phyloP scores from a whole-genome alignment of 2,329 filamentous ascomycete species.

The Penicillium janthinellum region DNA sequence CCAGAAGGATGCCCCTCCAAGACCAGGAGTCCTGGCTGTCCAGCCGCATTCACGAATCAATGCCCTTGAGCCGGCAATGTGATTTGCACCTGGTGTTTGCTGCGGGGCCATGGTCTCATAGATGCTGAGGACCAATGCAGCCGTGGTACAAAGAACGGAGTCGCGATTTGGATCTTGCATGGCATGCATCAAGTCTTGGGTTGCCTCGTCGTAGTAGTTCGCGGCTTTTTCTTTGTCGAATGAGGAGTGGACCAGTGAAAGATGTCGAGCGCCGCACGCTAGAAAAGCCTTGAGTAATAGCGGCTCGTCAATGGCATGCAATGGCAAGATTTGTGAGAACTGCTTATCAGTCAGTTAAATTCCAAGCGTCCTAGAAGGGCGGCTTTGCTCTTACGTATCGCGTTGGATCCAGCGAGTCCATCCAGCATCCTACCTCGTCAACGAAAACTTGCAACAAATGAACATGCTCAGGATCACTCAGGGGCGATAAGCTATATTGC shows the following conservation, averaged over 20 bases:
- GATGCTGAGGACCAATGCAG: slow-evolving; percentile 84
- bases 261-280: slow-evolving; percentile 82
- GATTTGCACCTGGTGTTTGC: slow-evolving; percentile 79
- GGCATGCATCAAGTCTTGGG: slow-evolving; percentile 71
- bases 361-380: slow-evolving; percentile 5
- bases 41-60: slow-evolving; percentile 88
- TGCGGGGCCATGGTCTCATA: slow-evolving; percentile 91
- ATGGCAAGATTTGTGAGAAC: slow-evolving; percentile 82
- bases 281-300: slow-evolving; percentile 89
- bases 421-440: slow-evolving; percentile 87
- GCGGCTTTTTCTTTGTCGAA: slow-evolving; percentile 76
- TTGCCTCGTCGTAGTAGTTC: slow-evolving; percentile 84
- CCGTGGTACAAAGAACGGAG: slow-evolving; percentile 79
- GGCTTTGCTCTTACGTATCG: slow-evolving; percentile 62
- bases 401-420: slow-evolving; percentile 84
- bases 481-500: slow-evolving; percentile 59
- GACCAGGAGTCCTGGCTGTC: slow-evolving; percentile 75
- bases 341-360: slow-evolving; percentile 30
- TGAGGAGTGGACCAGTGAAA: slow-evolving; percentile 69
- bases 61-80: slow-evolving; percentile 80
- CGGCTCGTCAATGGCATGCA: slow-evolving; percentile 76
- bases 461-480: slow-evolving; percentile 75
- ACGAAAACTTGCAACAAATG: slow-evolving; percentile 92
- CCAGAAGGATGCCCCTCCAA: slow-evolving; percentile 92
- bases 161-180: slow-evolving; percentile 84